Percentiles rank a stretch among this genome's conserved stretches.
phyloP scores from a whole-genome alignment of 2,329 filamentous ascomycete species.

The Lasiodiplodia gonubiensis region DNA sequence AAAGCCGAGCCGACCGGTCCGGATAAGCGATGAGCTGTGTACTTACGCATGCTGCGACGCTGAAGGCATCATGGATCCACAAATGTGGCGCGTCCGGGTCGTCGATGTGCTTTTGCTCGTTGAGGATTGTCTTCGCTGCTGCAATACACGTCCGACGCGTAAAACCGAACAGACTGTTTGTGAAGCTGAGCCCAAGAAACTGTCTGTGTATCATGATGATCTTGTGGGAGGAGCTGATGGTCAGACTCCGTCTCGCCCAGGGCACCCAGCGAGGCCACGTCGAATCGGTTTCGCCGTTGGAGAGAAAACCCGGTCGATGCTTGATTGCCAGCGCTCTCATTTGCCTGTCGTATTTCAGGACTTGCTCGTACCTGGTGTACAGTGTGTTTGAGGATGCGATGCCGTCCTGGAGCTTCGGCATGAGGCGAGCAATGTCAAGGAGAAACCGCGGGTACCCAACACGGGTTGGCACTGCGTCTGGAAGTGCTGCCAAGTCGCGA shows the following conservation, averaged over 20 bases:
- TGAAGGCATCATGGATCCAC: constrained; percentile 52
- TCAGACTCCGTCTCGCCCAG: constrained; percentile 49
- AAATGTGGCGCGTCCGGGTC: constrained; percentile 49
- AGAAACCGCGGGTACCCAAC: constrained; percentile 30
- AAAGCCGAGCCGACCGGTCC: neutral
- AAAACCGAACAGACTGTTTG: constrained; percentile 49
- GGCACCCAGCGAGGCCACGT: constrained; percentile 49
- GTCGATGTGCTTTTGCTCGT: constrained; percentile 43
- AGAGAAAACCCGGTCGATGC: constrained; percentile 45
- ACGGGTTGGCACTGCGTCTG: constrained; percentile 38
- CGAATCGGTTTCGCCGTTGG: constrained; percentile 41
- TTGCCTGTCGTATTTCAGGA: constrained; percentile 49
- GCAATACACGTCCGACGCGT: constrained; percentile 51
- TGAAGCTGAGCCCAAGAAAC: constrained; percentile 51
- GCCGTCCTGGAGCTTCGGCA: constrained; percentile 48
- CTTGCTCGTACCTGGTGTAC: constrained; percentile 49
- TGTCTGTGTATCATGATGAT: constrained; percentile 55
- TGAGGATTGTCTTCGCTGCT: constrained; percentile 49
- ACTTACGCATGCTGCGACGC: constrained; percentile 41
- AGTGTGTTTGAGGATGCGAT: constrained; percentile 43
- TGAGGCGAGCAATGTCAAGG: constrained; percentile 47
- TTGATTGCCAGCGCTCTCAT: constrained; percentile 44
- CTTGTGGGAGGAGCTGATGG: constrained; percentile 50
- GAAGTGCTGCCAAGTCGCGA: constrained; percentile 37
- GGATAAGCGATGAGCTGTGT: too few species aligned